Evolutionary conservation across 2,329 filamentous ascomycete genomes (phyloP), one percentile per base, ranked within the genome.

Genomic region (Sporothrix mexicana): DNA sequence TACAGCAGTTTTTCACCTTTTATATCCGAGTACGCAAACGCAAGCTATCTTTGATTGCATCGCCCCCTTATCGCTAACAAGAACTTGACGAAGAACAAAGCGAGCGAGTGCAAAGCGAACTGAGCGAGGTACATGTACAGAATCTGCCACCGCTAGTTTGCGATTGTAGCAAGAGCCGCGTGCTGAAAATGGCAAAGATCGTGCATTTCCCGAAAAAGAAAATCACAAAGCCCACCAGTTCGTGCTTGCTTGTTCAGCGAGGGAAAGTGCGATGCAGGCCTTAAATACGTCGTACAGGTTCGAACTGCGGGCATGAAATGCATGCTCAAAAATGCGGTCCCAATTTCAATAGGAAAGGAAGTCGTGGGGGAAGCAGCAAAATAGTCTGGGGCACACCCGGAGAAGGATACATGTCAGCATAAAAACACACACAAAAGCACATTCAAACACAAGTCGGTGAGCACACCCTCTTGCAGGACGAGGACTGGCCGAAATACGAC

Each of bases 121-220:
- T 51, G 3, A 13, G 45, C 45, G 13, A 17, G 23, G 15, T 36
- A 15, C 9, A 17, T 15, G 25, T 36, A 41, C 57, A 59, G 15
- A n/a, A 20, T 62, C 59, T 15, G 30, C 59, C 41, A 43, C 30
- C 61, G 41, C 41, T 25, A 66, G 41, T 30, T 17, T 9, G 47
- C n/a, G n/a, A n/a, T n/a, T n/a, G n/a, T n/a, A n/a, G n/a, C 30
- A 36, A 64, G 59, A 49, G 43, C 43, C 62, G 62, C 64, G 64
- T 20, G 64, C 64, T 68, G 64, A 36, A 68, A 68, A 68, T 23
- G 61, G 64, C 64, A 68, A 51, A 36, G 45, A 53, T 36, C 25
- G 64, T 51, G 64, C 64, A 13, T 47, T 12, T 43, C 43, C 62
- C 7, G 43, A 49, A 49, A 49, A 10, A 36, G 43, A 20, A 47